Base-by-base conservation (phyloP, 495 filamentous ascomycete species). In the Penicillium verhagenii region DNA sequence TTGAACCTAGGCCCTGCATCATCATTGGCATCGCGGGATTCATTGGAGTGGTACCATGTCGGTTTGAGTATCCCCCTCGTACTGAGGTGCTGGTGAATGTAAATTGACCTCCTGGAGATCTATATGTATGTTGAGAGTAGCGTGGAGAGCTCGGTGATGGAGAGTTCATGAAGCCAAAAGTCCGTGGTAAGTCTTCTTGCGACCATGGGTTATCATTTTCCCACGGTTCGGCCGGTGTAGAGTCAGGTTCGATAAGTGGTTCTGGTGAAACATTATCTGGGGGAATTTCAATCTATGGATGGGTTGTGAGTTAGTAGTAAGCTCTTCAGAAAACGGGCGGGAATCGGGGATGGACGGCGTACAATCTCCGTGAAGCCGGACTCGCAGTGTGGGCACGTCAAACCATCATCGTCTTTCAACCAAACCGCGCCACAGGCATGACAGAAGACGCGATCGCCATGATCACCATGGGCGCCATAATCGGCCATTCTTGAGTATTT, bases 311-410 rank as follows among this genome's bases (percentile, higher is more conserved):
- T 82, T 65, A 66, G 16, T 59, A 47, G 25, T n/a, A n/a, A 51
- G 19, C 16, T 43, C 10, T 24, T 5, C 24, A 19, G 20, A 52
- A 50, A 19, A 4, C 28, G 9, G n/a, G 13, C 21, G 11, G 21
- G 7, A 9, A 16, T 23, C 11, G 1, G 16, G 31, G 25, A 6
- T 28, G 11, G 47, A 10, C 26, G 6, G 60, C 68, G 28, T 67
- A 76, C 92, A 54, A 96, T 93, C 72, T 98, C 91, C 6, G 82
- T 88, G 65, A 89, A 85, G 6, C 95, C 89, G n/a, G 82, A 81
- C 11, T 77, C 54, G 64, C 94, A 98, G 7, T 71, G 63, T n/a
- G 92, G 92, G 57, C 94, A 98, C 11, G 67, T 68, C 47, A 96
- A 69, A 29, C 79, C 82, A 51, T 87, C 79, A 60, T 35, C 26